These are phyloP conservation scores for Vanilla planifolia DNA, from an alignment of 106 monocot species.

Conservation along the genomic window DNA sequence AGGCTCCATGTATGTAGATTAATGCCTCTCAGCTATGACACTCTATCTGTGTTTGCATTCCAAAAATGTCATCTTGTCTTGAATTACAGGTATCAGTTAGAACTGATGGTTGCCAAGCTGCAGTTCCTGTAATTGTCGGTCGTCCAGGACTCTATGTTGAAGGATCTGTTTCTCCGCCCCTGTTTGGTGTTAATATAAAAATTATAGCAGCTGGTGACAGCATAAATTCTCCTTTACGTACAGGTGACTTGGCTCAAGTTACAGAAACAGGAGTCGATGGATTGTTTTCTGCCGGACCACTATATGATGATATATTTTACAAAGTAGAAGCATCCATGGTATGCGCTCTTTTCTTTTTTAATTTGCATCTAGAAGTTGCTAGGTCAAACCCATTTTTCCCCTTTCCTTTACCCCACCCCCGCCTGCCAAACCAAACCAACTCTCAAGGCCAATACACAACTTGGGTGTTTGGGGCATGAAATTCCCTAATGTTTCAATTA, in stretches of 20 bases:
- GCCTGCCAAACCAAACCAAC: too few species aligned
- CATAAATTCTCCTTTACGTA: conserved; percentile 43
- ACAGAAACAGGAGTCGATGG: conserved; percentile 68
- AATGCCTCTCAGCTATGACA: not conserved
- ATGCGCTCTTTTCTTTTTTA: too few species aligned
- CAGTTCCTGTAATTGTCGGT: conserved; percentile 52
- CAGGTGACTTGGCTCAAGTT: conserved; percentile 63
- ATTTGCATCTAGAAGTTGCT: too few species aligned
- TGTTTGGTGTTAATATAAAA: conserved; percentile 73
- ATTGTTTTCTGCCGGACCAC: conserved; percentile 57
- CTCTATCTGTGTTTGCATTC: not conserved
- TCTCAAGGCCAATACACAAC: too few species aligned
- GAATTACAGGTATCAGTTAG: conserved; percentile 47
- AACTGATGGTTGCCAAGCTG: conserved; percentile 67
- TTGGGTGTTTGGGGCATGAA: too few species aligned
- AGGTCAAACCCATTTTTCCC: too few species aligned
- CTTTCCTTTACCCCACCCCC: too few species aligned
- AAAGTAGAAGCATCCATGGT: conserved; percentile 84
- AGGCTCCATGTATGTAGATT: conserved; percentile 43
- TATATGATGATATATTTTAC: conserved; percentile 85
- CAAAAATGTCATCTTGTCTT: not conserved
- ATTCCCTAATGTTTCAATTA: too few species aligned
- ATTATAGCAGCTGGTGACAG: conserved; percentile 60
- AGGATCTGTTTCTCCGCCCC: conserved; percentile 83
- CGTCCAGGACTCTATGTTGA: conserved; percentile 67